A percentile compares a stretch with the other conserved stretches of the same genome.
Evolutionary conservation across 2,329 filamentous ascomycete species (phyloP).

Genomic region (Elsinoe necatrix): DNA sequence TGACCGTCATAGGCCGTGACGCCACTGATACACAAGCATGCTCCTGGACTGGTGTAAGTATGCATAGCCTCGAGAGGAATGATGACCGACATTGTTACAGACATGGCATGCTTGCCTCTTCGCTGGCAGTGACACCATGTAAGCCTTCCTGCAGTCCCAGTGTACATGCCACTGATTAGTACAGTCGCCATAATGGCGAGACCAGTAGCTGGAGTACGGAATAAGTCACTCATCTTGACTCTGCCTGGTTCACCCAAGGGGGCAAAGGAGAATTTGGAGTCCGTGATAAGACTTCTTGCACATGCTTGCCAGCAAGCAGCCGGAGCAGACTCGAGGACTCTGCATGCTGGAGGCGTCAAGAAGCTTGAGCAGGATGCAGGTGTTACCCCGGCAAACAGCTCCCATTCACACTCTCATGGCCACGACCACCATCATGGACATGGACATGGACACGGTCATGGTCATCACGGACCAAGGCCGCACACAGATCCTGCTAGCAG

Average conservation of each 20-base stretch:
- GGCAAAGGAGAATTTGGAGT: conserved; percentile 84
- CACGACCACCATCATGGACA: conserved; percentile 31
- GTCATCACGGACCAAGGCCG: conserved; percentile 51
- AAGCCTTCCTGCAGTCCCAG: conserved; percentile 32
- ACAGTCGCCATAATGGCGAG: conserved; percentile 93
- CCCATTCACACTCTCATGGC: conserved; percentile 36
- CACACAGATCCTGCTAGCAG: conserved; percentile 59
- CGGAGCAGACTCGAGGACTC: conserved; percentile 66
- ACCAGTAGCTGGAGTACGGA: conserved; percentile 79
- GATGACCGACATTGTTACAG: conserved; percentile 28
- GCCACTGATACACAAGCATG: conserved; percentile 72
- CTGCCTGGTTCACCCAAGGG: conserved; percentile 92
- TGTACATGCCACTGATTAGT: conserved; percentile 19
- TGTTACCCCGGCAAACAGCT: conserved; percentile 37
- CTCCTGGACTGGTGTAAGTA: conserved; percentile 69
- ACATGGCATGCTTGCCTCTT: conserved; percentile 88
- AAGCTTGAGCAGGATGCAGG: conserved; percentile 80
- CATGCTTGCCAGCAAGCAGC: conserved; percentile 90
- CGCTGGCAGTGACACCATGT: conserved; percentile 83
- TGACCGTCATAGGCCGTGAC: conserved; percentile 56
- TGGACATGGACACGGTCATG: conserved; percentile 50
- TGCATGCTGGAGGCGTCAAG: conserved; percentile 74
- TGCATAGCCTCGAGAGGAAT: background rate
- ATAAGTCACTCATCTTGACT: conserved; percentile 75
- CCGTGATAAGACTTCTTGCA: conserved; percentile 79